Conservation (phyloP, 2,329 filamentous ascomycete genomes). For the Calonectria hawksworthii region DNA sequence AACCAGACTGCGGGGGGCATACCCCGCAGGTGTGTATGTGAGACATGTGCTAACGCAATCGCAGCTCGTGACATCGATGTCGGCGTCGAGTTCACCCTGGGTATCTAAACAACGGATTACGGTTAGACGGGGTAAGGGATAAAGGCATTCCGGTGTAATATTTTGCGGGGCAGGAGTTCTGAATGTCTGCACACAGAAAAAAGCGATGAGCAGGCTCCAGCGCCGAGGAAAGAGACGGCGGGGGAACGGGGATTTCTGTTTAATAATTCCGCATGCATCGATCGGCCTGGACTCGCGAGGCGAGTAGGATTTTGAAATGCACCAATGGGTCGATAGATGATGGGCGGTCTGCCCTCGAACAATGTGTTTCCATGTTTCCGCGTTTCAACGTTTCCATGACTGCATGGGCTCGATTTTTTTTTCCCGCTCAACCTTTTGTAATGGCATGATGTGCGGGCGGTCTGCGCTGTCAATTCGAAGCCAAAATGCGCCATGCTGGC, state of each 20-base stretch:
- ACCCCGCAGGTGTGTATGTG: not conserved
- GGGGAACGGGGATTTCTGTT: conserved; percentile 44
- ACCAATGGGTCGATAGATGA: conserved; percentile 43
- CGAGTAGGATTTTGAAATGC: conserved; percentile 40
- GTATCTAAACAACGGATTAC: conserved; percentile 75
- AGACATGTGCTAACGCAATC: conserved; percentile 35
- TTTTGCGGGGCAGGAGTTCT: conserved; percentile 41
- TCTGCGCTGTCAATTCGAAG: not conserved
- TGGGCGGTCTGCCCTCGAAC: conserved; percentile 42
- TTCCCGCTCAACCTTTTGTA: not conserved
- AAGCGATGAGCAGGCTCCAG: conserved; percentile 32
- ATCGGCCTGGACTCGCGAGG: conserved; percentile 38
- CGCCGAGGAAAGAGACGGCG: conserved; percentile 23
- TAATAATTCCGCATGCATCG: conserved; percentile 48
- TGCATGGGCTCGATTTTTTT: not conserved
- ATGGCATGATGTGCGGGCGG: not conserved
- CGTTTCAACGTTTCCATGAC: not conserved
- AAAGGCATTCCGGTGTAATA: conserved; percentile 47
- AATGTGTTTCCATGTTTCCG: conserved; percentile 41
- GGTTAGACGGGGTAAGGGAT: conserved; percentile 33
- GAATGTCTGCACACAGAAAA: conserved; percentile 31
- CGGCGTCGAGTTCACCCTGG: conserved; percentile 93
- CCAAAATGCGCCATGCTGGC: conserved; percentile 1
- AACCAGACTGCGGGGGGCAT: not conserved
- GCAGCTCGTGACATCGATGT: conserved; percentile 95